Evolutionary conservation across 495 filamentous ascomycete genomes (phyloP), one percentile per base, ranked within the genome.

Genomic region (Jackrogersella multiformis): DNA sequence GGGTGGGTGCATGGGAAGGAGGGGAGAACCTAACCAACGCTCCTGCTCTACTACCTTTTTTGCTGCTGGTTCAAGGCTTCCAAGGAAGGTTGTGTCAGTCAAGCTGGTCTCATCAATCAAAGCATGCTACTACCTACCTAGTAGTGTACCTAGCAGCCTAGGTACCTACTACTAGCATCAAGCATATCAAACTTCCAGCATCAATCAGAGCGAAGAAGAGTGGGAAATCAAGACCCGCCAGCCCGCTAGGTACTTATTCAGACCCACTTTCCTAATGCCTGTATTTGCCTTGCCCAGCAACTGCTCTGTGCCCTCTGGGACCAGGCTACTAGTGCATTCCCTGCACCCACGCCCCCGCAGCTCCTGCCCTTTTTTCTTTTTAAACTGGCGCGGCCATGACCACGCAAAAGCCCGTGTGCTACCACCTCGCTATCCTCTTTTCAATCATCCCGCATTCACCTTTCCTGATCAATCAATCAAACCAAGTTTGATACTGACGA

Each of bases 401-500:
- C 75, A 76, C 74, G 77, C 79, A 78, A 77, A 77, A 80, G 76
- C 70, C 75, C 73, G 76, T 74, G 79, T 82, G 79, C 77, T 80
- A 82, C 81, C 77, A 79, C 76, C 78, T 82, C 79, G 76, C 81
- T 83, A 83, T 87, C 73, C 83, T 86, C 72, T 83, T 87, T 81
- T 86, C 82, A 81, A 79, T 74, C 76, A 83, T 86, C 78, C 82
- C 82, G 77, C 82, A 83, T 77, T 83, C 76, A 79, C 83, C 82
- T 84, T 82, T 76, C 83, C 82, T 77, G 76, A 84, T 85, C 81
- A 79, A 80, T 81, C 79, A 61, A 78, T 72, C 70, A 70, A 64
- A 75, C 74, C 74, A 70, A 74, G 68, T 67, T 73, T 69, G 72
- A 78, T 77, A 75, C 75, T 77, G 75, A 74, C 68, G 61, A 66